These are phyloP conservation scores for Kockiozyma suomiensis DNA, from an alignment of 805 yeast genomes.

Conservation along the genomic window DNA sequence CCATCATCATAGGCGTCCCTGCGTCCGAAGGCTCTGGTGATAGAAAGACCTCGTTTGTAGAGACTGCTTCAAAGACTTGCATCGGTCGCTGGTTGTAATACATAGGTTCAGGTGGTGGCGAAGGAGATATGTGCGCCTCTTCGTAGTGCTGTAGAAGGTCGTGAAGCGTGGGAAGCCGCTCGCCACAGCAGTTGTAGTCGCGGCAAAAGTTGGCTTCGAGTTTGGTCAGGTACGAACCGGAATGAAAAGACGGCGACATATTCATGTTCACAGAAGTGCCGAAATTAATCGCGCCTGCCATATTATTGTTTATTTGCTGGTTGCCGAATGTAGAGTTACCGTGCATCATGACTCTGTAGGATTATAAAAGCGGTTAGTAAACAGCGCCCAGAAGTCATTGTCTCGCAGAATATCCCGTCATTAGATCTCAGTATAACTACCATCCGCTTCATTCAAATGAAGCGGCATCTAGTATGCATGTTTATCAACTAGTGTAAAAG, in stretches of 20 bases:
- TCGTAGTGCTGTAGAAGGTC: slow-evolving; percentile 93
- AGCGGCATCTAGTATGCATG: too few species aligned
- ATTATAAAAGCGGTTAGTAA: not conserved
- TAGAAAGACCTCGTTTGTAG: slow-evolving; percentile 89
- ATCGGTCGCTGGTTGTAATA: slow-evolving; percentile 43
- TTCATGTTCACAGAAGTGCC: slow-evolving; percentile 45
- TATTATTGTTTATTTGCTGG: slow-evolving; percentile 12
- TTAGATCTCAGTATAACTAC: too few species aligned
- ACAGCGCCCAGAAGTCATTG: not conserved
- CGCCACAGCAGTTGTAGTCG: slow-evolving; percentile 96
- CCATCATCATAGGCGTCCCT: slow-evolving; percentile 42
- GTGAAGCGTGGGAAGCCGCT: slow-evolving; percentile 86
- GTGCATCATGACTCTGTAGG: slow-evolving; percentile 16
- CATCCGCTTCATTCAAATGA: too few species aligned
- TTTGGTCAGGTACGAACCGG: slow-evolving; percentile 82
- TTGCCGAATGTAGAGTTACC: slow-evolving; percentile 20
- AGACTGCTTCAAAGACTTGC: slow-evolving; percentile 79
- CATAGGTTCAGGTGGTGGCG: slow-evolving; percentile 49
- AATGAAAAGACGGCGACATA: slow-evolving; percentile 62
- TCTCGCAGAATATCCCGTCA: too few species aligned
- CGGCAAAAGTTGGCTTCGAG: slow-evolving; percentile 95
- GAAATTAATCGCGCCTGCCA: slow-evolving; percentile 23
- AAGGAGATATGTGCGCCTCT: slow-evolving; percentile 81
- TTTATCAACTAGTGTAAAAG: too few species aligned
- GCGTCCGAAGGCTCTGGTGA: slow-evolving; percentile 46